Base-by-base conservation (phyloP, 306 rosid species). In the Hippophae rhamnoides region DNA sequence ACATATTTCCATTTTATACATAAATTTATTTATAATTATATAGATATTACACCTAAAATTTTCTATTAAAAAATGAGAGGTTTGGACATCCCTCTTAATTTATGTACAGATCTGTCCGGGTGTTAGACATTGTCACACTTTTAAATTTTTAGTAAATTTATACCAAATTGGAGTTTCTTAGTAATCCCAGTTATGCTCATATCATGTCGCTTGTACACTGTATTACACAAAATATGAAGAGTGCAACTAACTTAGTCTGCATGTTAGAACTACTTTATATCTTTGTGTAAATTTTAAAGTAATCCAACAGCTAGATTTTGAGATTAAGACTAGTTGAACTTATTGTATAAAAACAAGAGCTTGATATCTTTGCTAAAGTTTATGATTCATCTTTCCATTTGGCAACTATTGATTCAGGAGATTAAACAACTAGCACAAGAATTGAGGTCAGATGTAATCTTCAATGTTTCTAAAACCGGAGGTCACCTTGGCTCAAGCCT, bases 401-500 rank as follows among this genome's bases (percentile, higher is more conserved):
- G 38, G 38, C 38, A 18, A 48, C 43, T 63, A 62, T 57, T 74
- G 47, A 65, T 64, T 64, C 80, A 92, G 97, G 95, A 88, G 82
- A 94, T 92, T 27, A 79, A 82, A 65, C 99, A 93, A 74, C 82
- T 93, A 3, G 68, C 97, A 8, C 97, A 93, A 68, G 97, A 93
- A 69, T 65, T 93, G 27, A 81, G 97, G 63, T 93, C 95, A 18
- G 99, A 93, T 74, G 94, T 93, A 45, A 88, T 93, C 76, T 88
- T 93, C 78, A 88, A 84, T 43, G 99, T 93, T 71, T 88, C 95
- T 1, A 88, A 77, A 75, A 93, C 99, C 25, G 99, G 99, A 10
- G 99, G 97, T 10, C 99, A 93, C 78, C 53, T 88, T 14, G 99
- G 99, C 41, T 93, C 99, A 49, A 88, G 94, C 78, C 89, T 88